Evolutionary conservation across 495 filamentous ascomycete genomes (phyloP).

Genomic region (Pyrenula aspistea): DNA sequence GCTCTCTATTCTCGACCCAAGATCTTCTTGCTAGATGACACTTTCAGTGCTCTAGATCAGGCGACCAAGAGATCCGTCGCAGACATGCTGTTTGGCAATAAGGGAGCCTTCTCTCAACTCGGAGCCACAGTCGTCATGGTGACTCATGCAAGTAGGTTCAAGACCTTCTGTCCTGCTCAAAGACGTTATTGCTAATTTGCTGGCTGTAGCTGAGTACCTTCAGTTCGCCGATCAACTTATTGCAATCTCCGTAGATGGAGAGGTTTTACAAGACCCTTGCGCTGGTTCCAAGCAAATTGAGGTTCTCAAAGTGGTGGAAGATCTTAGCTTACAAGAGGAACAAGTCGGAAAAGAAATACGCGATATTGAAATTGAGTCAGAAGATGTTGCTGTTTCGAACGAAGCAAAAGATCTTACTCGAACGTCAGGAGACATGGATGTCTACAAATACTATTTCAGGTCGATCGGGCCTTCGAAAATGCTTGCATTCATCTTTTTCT

Average conservation of each 20-base stretch:
- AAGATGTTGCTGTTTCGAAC: slow-evolving; percentile 6
- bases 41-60: slow-evolving; percentile 38
- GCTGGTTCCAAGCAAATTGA: no score
- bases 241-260: no score
- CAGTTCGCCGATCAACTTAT: slow-evolving; percentile 12
- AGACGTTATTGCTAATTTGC: no score
- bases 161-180: no score
- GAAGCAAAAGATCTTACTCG: slow-evolving; percentile 17
- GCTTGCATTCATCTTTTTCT: slow-evolving; percentile 15
- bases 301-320: no score
- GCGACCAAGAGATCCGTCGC: slow-evolving; percentile 25
- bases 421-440: slow-evolving; percentile 22
- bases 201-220: no score
- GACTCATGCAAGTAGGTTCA: slow-evolving; percentile 21
- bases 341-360: slow-evolving; percentile 7
- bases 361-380: slow-evolving; percentile 7
- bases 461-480: slow-evolving; percentile 18
- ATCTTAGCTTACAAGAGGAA: no score
- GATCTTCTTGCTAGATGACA: slow-evolving; percentile 40
- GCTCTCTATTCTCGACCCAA: slow-evolving; percentile 41
- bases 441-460: slow-evolving; percentile 18
- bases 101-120: slow-evolving; percentile 13
- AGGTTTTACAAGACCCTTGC: no score
- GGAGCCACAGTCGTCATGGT: slow-evolving; percentile 15
- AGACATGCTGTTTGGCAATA: slow-evolving; percentile 11